Conservation (phyloP, 129 eudicot species). For the Flaveria brownii region DNA sequence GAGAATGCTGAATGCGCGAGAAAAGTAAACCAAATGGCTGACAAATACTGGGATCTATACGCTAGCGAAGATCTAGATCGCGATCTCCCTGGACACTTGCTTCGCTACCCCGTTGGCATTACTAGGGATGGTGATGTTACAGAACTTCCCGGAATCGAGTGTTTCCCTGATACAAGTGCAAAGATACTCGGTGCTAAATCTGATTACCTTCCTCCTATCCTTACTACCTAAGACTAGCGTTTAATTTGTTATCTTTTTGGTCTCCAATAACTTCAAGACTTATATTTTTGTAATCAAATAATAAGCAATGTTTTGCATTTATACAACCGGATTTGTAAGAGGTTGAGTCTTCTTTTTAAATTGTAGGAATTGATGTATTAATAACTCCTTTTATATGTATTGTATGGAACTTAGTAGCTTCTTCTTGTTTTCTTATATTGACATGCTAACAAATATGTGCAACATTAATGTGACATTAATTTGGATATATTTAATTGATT, state of each 20-base stretch:
- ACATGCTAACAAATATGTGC: neutral
- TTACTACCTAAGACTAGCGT: slow-evolving; percentile 48
- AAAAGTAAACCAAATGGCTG: slow-evolving; percentile 67
- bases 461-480: too few species aligned
- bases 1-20: slow-evolving; percentile 52
- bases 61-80: slow-evolving; percentile 55
- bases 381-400: neutral
- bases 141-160: slow-evolving; percentile 54
- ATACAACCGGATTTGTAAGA: slow-evolving; percentile 13
- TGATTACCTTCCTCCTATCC: slow-evolving; percentile 72
- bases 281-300: slow-evolving; percentile 3
- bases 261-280: neutral
- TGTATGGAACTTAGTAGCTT: neutral
- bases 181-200: slow-evolving; percentile 65
- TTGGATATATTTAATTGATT: too few species aligned
- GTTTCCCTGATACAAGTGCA: slow-evolving; percentile 80
- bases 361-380: slow-evolving; percentile 12
- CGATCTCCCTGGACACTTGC: slow-evolving; percentile 82
- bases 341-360: neutral
- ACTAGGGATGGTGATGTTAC: slow-evolving; percentile 55
- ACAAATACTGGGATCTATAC: slow-evolving; percentile 69
- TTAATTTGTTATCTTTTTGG: neutral
- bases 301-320: slow-evolving; percentile 31
- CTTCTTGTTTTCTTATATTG: neutral
- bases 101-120: slow-evolving; percentile 63